A percentile compares a stretch with the other conserved stretches of the same genome.
Evolutionary conservation across 768 basidiomycete species (phyloP).

Genomic region (Lactarius indigo): DNA sequence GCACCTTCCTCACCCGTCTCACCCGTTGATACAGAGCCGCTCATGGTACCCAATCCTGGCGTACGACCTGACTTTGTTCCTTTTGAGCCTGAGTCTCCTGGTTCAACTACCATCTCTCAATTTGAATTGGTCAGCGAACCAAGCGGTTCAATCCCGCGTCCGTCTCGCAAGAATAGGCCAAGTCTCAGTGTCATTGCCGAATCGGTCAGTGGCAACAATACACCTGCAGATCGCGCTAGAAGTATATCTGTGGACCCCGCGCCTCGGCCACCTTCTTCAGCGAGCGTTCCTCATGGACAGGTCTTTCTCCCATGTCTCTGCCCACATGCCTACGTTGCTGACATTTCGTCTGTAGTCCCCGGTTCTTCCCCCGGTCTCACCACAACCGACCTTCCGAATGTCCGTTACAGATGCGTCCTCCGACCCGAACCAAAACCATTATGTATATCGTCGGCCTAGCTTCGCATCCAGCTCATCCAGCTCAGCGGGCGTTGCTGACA

Average conservation of each 20-base stretch:
- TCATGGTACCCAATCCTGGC: conserved; percentile 25
- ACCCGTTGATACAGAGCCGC: conserved; percentile 6
- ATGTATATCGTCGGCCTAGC: conserved; percentile 22
- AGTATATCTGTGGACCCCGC: conserved; percentile 15
- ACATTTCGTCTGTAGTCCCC: not conserved
- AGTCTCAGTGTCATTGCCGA: conserved; percentile 24
- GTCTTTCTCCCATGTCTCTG: conserved; percentile 1
- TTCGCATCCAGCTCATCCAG: conserved; percentile 20
- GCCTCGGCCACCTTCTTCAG: conserved; percentile 18
- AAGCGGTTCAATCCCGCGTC: conserved; percentile 12
- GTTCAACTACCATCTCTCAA: conserved; percentile 26
- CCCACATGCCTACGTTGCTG: not conserved
- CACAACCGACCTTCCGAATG: conserved; percentile 8
- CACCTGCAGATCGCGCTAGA: conserved; percentile 17
- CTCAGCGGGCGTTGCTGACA: conserved; percentile 1
- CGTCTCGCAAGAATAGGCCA: conserved; percentile 15
- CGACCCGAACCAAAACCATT: conserved; percentile 4
- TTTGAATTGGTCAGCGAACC: conserved; percentile 26
- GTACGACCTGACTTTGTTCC: conserved; percentile 12
- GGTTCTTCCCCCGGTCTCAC: not conserved
- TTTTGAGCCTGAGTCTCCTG: conserved; percentile 21
- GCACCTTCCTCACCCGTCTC: conserved; percentile 4
- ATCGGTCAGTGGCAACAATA: conserved; percentile 22
- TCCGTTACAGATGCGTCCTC: not conserved
- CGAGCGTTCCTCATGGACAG: conserved; percentile 1